These are phyloP conservation scores for Penicillium ochrochloron DNA, from an alignment of 495 filamentous ascomycete species.

Conservation along the genomic window DNA sequence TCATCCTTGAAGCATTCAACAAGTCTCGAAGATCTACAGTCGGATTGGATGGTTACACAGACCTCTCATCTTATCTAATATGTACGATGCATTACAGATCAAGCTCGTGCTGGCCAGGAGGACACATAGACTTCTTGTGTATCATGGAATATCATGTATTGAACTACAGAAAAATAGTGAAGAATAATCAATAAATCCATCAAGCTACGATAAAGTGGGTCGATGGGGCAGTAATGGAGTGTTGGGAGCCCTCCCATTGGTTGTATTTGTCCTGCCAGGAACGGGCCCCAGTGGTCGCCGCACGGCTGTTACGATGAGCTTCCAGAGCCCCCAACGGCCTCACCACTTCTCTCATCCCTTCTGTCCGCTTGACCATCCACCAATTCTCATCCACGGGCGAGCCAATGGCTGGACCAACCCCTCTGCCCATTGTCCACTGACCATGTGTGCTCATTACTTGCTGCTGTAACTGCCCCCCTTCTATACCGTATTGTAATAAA, in stretches of 20 bases:
- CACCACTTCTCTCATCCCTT: slow-evolving; percentile 30
- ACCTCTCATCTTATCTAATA: neutral
- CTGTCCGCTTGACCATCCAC: slow-evolving; percentile 14
- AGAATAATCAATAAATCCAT: neutral
- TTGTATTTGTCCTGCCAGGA: slow-evolving; percentile 1
- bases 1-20: neutral
- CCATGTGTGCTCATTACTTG: neutral
- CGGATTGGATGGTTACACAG: neutral
- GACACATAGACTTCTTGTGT: too few relatives aligned
- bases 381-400: neutral
- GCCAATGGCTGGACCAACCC: slow-evolving; percentile 1
- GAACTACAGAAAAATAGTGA: neutral
- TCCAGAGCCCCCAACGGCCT: slow-evolving; percentile 27
- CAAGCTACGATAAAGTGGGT: slow-evolving; percentile 8
- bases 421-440: neutral
- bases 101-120: neutral
- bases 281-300: slow-evolving; percentile 7
- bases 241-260: slow-evolving; percentile 17
- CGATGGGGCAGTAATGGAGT: slow-evolving; percentile 17
- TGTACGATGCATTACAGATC: neutral
- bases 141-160: neutral
- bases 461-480: neutral
- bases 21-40: neutral
- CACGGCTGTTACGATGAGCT: slow-evolving; percentile 13
- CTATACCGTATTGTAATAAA: neutral